Conservation (phyloP, 1,284 basidiomycete genomes). For the Earliella scabrosa region DNA sequence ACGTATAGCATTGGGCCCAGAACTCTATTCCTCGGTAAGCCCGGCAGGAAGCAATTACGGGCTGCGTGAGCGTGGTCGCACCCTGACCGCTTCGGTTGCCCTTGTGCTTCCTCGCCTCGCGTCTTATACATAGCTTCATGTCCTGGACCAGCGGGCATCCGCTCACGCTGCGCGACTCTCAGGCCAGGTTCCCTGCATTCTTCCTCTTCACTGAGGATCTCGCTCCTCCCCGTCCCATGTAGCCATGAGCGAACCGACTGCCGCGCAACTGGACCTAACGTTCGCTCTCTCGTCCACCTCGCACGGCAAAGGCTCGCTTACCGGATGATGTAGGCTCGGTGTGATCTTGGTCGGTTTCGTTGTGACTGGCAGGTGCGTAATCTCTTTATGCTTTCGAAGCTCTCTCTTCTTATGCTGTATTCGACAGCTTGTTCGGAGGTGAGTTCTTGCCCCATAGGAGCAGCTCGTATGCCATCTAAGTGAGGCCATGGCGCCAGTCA, state of each 20-base stretch:
- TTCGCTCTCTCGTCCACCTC: background rate
- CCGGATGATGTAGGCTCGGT: background rate
- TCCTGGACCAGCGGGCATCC: background rate
- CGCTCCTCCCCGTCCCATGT: constrained; percentile 3
- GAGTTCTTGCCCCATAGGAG: background rate
- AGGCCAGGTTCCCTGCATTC: background rate
- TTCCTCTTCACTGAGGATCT: background rate
- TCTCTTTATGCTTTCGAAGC: background rate
- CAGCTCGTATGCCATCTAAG: no score
- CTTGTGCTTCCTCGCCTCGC: background rate
- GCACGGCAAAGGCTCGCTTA: background rate
- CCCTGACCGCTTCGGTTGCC: background rate
- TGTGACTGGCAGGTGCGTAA: constrained; percentile 8
- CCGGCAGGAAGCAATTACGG: background rate
- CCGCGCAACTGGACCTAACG: constrained; percentile 5
- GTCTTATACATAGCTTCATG: constrained; percentile 5
- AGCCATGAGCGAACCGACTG: constrained; percentile 4
- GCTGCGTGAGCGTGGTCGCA: constrained; percentile 4
- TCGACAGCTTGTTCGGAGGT: constrained; percentile 10
- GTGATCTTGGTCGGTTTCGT: constrained; percentile 4
- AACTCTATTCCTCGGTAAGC: background rate
- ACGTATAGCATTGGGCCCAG: background rate
- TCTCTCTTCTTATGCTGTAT: background rate
- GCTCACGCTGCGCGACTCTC: background rate
- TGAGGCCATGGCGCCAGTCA: background rate